Evolutionary conservation across 352 stramenopile genomes (phyloP).

Genomic region (Peronospora farinosa): DNA sequence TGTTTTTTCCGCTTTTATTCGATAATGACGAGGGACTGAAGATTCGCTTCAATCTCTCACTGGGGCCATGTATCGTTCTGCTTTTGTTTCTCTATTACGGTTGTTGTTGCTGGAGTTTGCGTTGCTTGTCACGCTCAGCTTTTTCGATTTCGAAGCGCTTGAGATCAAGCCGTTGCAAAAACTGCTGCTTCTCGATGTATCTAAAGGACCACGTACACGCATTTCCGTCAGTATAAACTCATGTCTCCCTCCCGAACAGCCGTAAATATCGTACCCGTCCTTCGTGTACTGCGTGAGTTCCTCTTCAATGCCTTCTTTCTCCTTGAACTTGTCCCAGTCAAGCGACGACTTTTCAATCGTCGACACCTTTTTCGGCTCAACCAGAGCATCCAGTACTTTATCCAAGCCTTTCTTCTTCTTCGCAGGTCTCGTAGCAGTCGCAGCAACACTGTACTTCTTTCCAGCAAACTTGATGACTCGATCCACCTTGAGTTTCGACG

Average conservation of each 20-base stretch:
- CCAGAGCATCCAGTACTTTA: constrained; percentile 77
- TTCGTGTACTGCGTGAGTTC: constrained; percentile 91
- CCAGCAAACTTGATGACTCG: constrained; percentile 83
- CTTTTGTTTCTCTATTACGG: constrained; percentile 19
- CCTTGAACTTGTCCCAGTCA: constrained; percentile 95
- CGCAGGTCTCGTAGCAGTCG: constrained; percentile 2
- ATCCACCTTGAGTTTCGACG: constrained; percentile 33
- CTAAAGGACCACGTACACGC: constrained; percentile 15
- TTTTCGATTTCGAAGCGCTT: constrained; percentile 89
- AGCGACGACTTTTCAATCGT: constrained; percentile 93
- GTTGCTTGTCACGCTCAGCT: constrained; percentile 73
- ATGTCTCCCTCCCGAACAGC: not conserved
- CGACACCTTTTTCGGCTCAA: constrained; percentile 87
- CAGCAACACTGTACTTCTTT: constrained; percentile 57
- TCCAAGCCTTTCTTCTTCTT: constrained; percentile 55
- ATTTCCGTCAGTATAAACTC: not conserved
- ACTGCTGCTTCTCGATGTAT: constrained; percentile 94
- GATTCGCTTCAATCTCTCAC: not conserved
- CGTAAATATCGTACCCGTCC: constrained; percentile 53
- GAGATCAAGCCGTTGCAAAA: constrained; percentile 85
- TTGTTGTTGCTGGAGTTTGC: constrained; percentile 43
- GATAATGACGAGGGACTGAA: constrained; percentile 13
- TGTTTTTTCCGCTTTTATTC: constrained; percentile 4
- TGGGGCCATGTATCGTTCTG: not conserved
- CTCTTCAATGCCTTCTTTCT: constrained; percentile 87